Base-by-base conservation (phyloP, 148 eudicot genomes). In the Salicornia ramosissima region DNA sequence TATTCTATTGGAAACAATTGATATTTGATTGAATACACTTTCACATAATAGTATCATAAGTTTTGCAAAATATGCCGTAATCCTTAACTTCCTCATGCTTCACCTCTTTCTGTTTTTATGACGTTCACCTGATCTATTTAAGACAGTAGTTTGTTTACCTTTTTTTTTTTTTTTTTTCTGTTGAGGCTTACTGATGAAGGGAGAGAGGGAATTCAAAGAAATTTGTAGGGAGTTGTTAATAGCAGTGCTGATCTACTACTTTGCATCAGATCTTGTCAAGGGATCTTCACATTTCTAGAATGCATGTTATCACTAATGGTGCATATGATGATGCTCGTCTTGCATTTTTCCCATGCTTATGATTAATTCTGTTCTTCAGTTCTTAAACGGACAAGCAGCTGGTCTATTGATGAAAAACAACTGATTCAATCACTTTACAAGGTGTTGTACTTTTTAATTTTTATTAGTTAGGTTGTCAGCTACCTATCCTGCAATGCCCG, bases 371-470 rank as follows among this genome's bases (percentile, higher is more conserved):
- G 30, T 51, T 66, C 24, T 65, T 74, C 77, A 90, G 93, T 82
- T 82, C 91, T 89, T 26, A 88, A 79, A 79, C 83, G 93, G 43
- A 79, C 91, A 56, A 83, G 88, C 80, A 90, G 93, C 86, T 87
- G 86, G 93, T 74, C 91, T 65, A 82, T 92, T 79, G 97, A 92
- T 74, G 97, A 92, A 43, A 92, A 92, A 84, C 85, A 89, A 57
- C 80, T 92, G 56, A 80, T 92, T 50, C 97, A 92, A 76, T 85
- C 96, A 57, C 86, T 92, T 70, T 92, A 92, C 77, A 92, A 83
- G 97, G 97, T 92, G 65, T n/a, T 53, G 21, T 30, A n/a, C 30
- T 18, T 16, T n/a, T 51, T 43, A 18, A 12, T 52, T 61, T 45
- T 22, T 7, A n/a, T 10, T 65, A 15, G 14, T 10, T 42, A 39